Percentiles rank a stretch among this genome's conserved stretches.
Conservation (phyloP, 441 rosid species). For the Arabidopsis lyrata region DNA sequence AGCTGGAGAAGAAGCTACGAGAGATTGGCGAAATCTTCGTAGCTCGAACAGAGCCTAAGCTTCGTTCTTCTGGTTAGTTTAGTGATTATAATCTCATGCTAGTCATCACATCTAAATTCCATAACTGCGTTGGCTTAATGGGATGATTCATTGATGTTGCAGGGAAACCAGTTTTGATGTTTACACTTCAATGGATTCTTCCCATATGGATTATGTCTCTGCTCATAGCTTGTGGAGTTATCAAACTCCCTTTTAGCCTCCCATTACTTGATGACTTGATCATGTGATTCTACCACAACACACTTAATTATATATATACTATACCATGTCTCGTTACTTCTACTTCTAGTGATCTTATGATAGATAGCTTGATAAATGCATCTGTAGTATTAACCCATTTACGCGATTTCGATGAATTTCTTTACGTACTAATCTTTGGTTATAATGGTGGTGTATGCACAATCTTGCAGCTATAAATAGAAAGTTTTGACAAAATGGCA, state of each 20-base stretch:
- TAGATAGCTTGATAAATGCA: not conserved
- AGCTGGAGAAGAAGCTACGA: slow-evolving; percentile 66
- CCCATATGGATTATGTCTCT: slow-evolving; percentile 69
- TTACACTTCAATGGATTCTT: slow-evolving; percentile 59
- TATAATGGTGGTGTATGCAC: slow-evolving; percentile 2
- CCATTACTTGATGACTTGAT: slow-evolving; percentile 70
- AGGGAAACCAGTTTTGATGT: slow-evolving; percentile 68
- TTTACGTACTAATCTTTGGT: not conserved
- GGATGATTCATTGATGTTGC: slow-evolving; percentile 24
- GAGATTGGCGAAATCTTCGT: slow-evolving; percentile 71
- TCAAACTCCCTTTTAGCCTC: slow-evolving; percentile 65
- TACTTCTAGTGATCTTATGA: not conserved
- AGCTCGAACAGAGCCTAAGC: slow-evolving; percentile 50
- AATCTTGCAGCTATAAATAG: not conserved
- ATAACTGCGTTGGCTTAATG: not conserved
- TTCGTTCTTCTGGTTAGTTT: slow-evolving; percentile 65
- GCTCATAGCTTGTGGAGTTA: slow-evolving; percentile 59
- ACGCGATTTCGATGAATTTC: not conserved
- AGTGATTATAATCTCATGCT: not conserved
- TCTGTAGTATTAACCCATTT: not conserved
- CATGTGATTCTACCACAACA: slow-evolving; percentile 42
- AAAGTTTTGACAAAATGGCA: not conserved
- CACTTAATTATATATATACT: not conserved
- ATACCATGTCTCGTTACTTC: not conserved
- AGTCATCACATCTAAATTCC: not conserved